Evolutionary conservation across 805 yeast species (phyloP), one percentile per base, ranked within the genome.

Genomic region (Candida endomychidarum): DNA sequence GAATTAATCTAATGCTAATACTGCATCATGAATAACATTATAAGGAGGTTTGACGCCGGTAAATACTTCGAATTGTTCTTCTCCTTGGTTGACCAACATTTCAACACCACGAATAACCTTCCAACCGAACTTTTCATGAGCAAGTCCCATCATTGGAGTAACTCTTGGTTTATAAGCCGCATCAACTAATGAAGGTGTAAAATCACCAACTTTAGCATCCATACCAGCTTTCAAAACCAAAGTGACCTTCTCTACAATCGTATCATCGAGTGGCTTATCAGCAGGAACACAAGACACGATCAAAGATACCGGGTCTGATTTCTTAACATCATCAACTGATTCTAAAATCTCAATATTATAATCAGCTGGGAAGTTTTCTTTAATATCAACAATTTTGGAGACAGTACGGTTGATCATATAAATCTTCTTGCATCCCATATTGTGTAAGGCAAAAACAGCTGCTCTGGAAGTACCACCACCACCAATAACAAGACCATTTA

Each of bases 391-490:
- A 38, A 88, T 67, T 55, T 87, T 87, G 7, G 81, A 65, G 1
- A 67, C 58, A 1, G 96, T 88, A 60, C 98, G 80, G 68, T 90
- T 91, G 43, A 86, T 58, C 70, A 91, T 70, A 66, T 80, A 88
- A 44, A 91, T 86, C 50, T 72, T 79, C 16, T 65, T 51, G 60
- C 95, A 87, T 2, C 96, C 96, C 69, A 91, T 65, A 45, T 78
- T 56, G 56, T 80, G 77, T 49, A 93, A 72, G 1, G 99, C 97
- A 60, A 77, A 89, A 11, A 86, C 79, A 0, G 97, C 98, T 29
- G 99, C 96, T 54, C 96, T 77, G 1, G 96, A 82, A 18, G 99
- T 90, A 31, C 99, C 99, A 29, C 99, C 99, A 15, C 96, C 96
- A 37, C 99, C 99, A 48, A 93, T 71, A 32, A 93, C 84, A 43